A percentile compares a stretch with the other conserved stretches of the same genome.
These are phyloP conservation scores for Vitis labrusca DNA, from an alignment of 164 flowering plant genomes.

Conservation along the genomic window DNA sequence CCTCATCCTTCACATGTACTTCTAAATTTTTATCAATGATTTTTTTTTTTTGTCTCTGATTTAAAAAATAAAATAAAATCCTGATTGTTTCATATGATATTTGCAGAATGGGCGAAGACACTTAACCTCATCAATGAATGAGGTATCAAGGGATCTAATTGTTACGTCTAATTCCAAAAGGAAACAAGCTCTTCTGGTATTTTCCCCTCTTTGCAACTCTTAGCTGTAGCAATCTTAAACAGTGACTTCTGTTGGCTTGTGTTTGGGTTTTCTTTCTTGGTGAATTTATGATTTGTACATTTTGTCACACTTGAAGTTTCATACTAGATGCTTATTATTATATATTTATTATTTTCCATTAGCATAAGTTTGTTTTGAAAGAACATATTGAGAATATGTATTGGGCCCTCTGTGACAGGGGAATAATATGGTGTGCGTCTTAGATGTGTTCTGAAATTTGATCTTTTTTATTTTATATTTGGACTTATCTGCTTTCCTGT, in stretches of 20 bases:
- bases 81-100: conserved; percentile 3
- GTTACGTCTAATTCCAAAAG: conserved; percentile 74
- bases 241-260: background rate
- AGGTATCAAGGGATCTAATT: conserved; percentile 96
- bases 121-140: conserved; percentile 80
- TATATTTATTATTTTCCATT: too few relatives aligned
- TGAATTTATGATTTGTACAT: background rate
- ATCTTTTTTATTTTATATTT: too few relatives aligned
- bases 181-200: conserved; percentile 96
- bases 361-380: too few relatives aligned
- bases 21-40: background rate
- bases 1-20: background rate
- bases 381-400: too few relatives aligned
- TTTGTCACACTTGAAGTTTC: too few relatives aligned
- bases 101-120: conserved; percentile 95
- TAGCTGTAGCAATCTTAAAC: background rate
- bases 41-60: background rate
- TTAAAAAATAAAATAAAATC: background rate
- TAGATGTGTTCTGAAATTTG: too few relatives aligned
- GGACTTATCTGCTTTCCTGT: too few relatives aligned
- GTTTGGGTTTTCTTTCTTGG: background rate
- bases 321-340: too few relatives aligned
- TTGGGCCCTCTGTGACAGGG: too few relatives aligned
- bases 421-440: too few relatives aligned
- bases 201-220: background rate